Percentiles rank a stretch among this genome's conserved stretches.
Conservation (phyloP, 805 yeast species). For the Lachancea waltii region DNA sequence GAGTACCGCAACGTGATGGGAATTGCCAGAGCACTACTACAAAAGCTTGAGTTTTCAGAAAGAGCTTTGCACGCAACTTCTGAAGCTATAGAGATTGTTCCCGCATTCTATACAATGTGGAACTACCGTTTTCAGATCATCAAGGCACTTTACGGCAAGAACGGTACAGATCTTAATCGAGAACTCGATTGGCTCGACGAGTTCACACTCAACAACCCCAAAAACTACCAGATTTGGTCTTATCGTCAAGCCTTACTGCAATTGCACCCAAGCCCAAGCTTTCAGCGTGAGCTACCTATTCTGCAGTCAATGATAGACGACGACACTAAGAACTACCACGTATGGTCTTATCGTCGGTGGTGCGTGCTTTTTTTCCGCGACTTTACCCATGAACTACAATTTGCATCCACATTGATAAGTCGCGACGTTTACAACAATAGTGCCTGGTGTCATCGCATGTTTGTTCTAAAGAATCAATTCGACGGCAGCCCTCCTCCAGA, state of each 20-base stretch:
- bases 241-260: slow-evolving; percentile 67
- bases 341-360: slow-evolving; percentile 93
- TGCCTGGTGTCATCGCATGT: slow-evolving; percentile 87
- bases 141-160: slow-evolving; percentile 32
- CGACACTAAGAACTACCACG: slow-evolving; percentile 90
- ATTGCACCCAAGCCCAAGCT: slow-evolving; percentile 24
- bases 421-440: slow-evolving; percentile 81
- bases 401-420: slow-evolving; percentile 42
- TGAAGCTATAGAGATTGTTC: slow-evolving; percentile 55
- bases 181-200: slow-evolving; percentile 79
- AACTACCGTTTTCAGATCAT: slow-evolving; percentile 55
- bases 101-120: slow-evolving; percentile 95
- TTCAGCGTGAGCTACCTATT: slow-evolving; percentile 57
- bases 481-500: slow-evolving; percentile 9
- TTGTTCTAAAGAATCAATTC: slow-evolving; percentile 35
- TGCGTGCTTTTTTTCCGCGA: slow-evolving; percentile 50
- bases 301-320: slow-evolving; percentile 61
- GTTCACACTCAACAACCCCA: slow-evolving; percentile 68
- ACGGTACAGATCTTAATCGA: slow-evolving; percentile 23
- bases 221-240: slow-evolving; percentile 97
- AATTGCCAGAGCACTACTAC: slow-evolving; percentile 52
- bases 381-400: slow-evolving; percentile 45
- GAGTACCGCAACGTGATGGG: slow-evolving; percentile 64
- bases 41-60: slow-evolving; percentile 52
- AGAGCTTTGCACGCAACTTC: slow-evolving; percentile 67